A percentile compares a stretch with the other conserved stretches of the same genome.
Evolutionary conservation across 2,329 filamentous ascomycete genomes (phyloP).

Genomic region (Fusarium lyarnte): DNA sequence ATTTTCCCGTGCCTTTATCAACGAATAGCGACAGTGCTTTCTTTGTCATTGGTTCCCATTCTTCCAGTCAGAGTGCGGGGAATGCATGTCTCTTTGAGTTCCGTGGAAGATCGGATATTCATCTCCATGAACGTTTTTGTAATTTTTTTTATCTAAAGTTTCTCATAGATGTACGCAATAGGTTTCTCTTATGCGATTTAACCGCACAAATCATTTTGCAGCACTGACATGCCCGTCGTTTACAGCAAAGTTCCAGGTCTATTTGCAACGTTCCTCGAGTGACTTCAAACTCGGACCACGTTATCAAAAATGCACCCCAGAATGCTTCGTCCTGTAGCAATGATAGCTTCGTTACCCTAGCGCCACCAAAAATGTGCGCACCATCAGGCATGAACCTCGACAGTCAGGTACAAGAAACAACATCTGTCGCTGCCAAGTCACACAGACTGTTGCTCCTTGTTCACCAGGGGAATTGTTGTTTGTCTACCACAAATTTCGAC

Average conservation of each 20-base stretch:
- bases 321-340: neutral
- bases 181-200: neutral
- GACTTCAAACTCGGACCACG: slow-evolving; percentile 9
- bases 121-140: slow-evolving; percentile 1
- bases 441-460: neutral
- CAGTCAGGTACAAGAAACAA: slow-evolving; percentile 3
- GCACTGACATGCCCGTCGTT: neutral
- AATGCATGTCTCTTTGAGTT: slow-evolving; percentile 19
- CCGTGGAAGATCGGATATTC: slow-evolving; percentile 5
- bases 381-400: neutral
- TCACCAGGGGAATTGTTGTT: neutral
- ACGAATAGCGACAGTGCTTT: neutral
- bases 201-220: neutral
- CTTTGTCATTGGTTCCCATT: slow-evolving; percentile 15
- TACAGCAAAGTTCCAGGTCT: neutral
- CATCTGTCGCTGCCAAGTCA: neutral
- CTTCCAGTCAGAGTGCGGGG: slow-evolving; percentile 19
- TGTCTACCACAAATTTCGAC: slow-evolving; percentile 2
- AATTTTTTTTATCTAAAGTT: neutral
- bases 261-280: neutral
- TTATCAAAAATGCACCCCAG: slow-evolving; percentile 9
- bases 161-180: neutral
- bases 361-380: neutral
- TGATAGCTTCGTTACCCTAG: slow-evolving; percentile 6
- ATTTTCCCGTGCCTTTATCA: neutral